A percentile compares a stretch with the other conserved stretches of the same genome.
These are phyloP conservation scores for Tardiomyces blankii DNA, from an alignment of 1,139 yeast species.

Conservation along the genomic window DNA sequence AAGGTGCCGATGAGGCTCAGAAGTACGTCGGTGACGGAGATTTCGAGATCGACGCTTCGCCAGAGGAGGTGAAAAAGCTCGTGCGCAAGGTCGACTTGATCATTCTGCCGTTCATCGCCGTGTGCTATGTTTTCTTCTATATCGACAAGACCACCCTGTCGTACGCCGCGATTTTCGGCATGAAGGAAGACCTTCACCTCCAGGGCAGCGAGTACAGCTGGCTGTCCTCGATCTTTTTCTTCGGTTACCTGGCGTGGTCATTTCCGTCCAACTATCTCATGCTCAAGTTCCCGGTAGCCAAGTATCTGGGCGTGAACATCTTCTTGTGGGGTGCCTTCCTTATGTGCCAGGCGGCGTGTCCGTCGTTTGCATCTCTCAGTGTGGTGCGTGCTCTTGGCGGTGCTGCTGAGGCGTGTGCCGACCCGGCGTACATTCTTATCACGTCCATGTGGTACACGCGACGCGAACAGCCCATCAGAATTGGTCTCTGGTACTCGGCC, in stretches of 20 bases:
- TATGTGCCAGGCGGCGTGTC: background rate
- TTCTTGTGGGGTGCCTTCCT: background rate
- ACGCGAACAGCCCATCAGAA: background rate
- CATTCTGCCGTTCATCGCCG: conserved; percentile 25
- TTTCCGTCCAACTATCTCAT: background rate
- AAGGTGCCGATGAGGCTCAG: too few species aligned
- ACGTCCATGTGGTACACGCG: background rate
- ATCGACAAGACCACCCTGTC: conserved; percentile 55
- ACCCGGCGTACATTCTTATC: background rate
- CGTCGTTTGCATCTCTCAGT: background rate
- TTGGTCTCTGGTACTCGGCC: conserved; percentile 6
- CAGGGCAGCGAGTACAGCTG: conserved; percentile 5
- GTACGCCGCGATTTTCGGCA: conserved; percentile 49
- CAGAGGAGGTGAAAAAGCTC: conserved; percentile 4
- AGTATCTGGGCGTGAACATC: background rate
- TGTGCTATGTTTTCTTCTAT: conserved; percentile 41
- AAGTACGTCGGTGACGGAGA: too few species aligned
- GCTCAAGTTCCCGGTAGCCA: background rate
- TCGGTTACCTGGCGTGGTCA: conserved; percentile 25
- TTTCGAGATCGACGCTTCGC: background rate
- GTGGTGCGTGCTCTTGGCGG: background rate
- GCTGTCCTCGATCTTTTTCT: conserved; percentile 15
- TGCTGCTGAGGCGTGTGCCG: background rate
- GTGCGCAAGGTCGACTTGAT: conserved; percentile 12
- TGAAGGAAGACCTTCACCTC: conserved; percentile 35